Evolutionary conservation across 164 flowering plant genomes (phyloP), one percentile per base, ranked within the genome.

Genomic region (Magnolia changhungtana): DNA sequence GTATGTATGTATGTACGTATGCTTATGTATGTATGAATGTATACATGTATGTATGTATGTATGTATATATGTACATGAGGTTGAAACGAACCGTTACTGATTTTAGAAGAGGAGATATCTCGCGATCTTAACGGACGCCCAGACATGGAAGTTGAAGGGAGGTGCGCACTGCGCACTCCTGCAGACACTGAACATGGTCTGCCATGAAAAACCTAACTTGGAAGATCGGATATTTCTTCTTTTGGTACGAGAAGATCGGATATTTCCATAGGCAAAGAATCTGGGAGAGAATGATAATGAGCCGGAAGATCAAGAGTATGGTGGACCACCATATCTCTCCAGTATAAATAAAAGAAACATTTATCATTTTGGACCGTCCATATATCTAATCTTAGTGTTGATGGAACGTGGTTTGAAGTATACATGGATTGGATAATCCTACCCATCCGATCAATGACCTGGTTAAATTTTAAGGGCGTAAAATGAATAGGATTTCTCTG

Each of bases 201-300:
- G 70, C 84, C 84, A 84, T 76, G 81, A 77, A 78, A 76, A 76
- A 78, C 66, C 81, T 27, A 75, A 65, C 76, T 50, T 67, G 72
- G 74, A 77, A 82, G 74, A 80, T 72, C 80, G 13, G 24, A 2
- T 21, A 6, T 20, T 65, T 13, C 24, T 24, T 21, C 1, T 29
- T 65, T 20, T 37, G 45, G 45, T 37, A 3, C 45, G 45, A 37
- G 45, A 37, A 37, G 45, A 37, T 37, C 4, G 45, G 45, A 37
- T 37, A 37, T 37, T 37, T 37, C 45, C 6, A 37, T 37, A 37
- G 45, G 6, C 45, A 37, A 4, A 37, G 45, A 37, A 37, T 3
- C 45, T 37, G 45, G 45, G 45, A 37, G 45, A 37, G 5, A 3
- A 37, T 37, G 45, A 37, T 37, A 37, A 37, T 37, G 45, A 37